Base-by-base conservation (phyloP, 805 yeast species). In the Kodamaea laetipori region DNA sequence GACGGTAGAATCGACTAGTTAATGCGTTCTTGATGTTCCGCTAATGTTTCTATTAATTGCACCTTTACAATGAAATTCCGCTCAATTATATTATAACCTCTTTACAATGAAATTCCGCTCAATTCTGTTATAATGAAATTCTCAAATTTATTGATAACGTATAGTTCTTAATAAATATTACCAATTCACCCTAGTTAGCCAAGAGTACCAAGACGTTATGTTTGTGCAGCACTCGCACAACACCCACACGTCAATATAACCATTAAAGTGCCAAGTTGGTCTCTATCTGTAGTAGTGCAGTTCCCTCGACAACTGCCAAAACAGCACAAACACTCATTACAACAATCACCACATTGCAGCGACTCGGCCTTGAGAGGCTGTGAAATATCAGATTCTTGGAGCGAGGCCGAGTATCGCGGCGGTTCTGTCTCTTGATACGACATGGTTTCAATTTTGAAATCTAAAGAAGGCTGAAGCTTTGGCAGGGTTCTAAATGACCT, bases 341-440 rank as follows among this genome's bases (percentile, higher is more conserved):
- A 51, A 17, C 50, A 49, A 39, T 51, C 49, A 4, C 43, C 31
- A 18, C 55, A 51, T 31, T 51, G 50, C 38, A 35, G 45, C 17
- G 38, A 40, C 7, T 46, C 45, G 23, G 45, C 39, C 18, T 39
- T 27, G 28, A 33, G 41, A 3, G 44, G 45, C 15, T 36, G 44
- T 8, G 52, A 41, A 6, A 51, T 39, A 9, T 51, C 47, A 3
- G 48, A 43, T 32, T 51, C 55, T 31, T 49, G 53, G 13, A 51
- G 25, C 15, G 55, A 51, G 16, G 43, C 30, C 21, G 43, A 27
- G 30, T 34, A 26, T 24, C 21, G 28, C 11, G 50, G 48, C 4
- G 48, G 39, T 13, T 27, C 40, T 5, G 48, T 36, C 15, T 40
- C 39, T 6, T 18, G 30, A 13, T 50, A 50, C 10, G 41, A 41